Conservation (phyloP, 345 rosid species). For the Populus euphratica region DNA sequence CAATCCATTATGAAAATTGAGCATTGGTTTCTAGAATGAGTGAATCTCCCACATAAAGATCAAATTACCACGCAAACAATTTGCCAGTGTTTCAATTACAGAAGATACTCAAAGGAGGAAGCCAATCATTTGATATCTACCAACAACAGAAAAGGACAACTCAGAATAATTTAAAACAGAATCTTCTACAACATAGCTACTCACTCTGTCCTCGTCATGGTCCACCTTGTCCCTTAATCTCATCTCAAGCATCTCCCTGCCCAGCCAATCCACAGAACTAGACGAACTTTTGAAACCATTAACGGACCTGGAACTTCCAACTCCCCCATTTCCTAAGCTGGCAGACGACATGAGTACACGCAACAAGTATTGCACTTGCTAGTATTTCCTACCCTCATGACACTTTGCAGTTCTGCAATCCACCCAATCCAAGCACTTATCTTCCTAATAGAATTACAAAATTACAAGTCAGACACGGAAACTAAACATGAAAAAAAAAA, state of each 20-base stretch:
- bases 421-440: slow-evolving; percentile 39
- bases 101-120: not conserved
- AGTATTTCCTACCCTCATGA: slow-evolving; percentile 38
- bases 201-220: slow-evolving; percentile 81
- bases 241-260: slow-evolving; percentile 91
- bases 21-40: not conserved
- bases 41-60: slow-evolving; percentile 11
- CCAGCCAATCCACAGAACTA: slow-evolving; percentile 95
- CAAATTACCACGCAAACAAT: slow-evolving; percentile 4
- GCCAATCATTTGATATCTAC: not conserved
- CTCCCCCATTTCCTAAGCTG: slow-evolving; percentile 84
- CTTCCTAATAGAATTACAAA: slow-evolving; percentile 45
- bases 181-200: slow-evolving; percentile 20
- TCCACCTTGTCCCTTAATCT: slow-evolving; percentile 79
- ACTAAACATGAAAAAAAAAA: not conserved
- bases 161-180: not conserved
- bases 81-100: not conserved
- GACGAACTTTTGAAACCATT: slow-evolving; percentile 84
- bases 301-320: slow-evolving; percentile 86
- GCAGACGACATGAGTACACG: slow-evolving; percentile 69
- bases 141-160: not conserved
- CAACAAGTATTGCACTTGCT: slow-evolving; percentile 26
- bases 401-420: slow-evolving; percentile 29
- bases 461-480: slow-evolving; percentile 23
- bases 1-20: not conserved